phyloP scores from a whole-genome alignment of 1,284 basidiomycete species.

The Paramarasmius palmivorus region DNA sequence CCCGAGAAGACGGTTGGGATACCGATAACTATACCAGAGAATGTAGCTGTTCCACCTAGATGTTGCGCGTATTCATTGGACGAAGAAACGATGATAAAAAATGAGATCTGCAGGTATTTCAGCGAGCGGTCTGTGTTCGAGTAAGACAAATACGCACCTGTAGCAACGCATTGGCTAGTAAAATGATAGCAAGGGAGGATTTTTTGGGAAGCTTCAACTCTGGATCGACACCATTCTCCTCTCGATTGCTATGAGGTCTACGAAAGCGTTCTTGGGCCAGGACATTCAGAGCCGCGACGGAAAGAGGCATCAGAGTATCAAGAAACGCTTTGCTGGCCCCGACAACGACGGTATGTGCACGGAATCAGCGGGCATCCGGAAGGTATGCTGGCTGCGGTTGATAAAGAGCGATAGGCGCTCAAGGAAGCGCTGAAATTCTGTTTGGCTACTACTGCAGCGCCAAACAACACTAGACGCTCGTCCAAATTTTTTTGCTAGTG shows the following conservation, averaged over 20 bases:
- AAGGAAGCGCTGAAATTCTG: too few species aligned
- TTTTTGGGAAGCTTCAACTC: constrained; percentile 49
- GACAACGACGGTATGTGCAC: too few species aligned
- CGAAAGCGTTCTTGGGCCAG: background rate
- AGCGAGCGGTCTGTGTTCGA: too few species aligned
- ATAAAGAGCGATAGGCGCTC: too few species aligned
- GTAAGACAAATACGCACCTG: constrained; percentile 34
- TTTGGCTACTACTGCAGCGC: too few species aligned
- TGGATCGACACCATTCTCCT: constrained; percentile 24
- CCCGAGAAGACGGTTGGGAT: constrained; percentile 65
- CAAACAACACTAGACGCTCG: background rate
- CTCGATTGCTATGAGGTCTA: background rate
- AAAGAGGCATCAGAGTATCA: too few species aligned
- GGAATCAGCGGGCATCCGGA: too few species aligned
- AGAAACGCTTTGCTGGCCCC: too few species aligned
- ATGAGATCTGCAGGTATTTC: constrained; percentile 64
- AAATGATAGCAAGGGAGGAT: constrained; percentile 42
- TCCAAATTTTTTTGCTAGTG: background rate
- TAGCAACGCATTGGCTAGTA: constrained; percentile 43
- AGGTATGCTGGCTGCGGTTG: too few species aligned
- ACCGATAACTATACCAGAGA: constrained; percentile 69
- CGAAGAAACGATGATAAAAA: constrained; percentile 70
- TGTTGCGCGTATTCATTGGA: constrained; percentile 61
- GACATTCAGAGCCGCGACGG: too few species aligned
- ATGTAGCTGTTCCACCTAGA: constrained; percentile 64